Conservation (phyloP, 805 yeast species). For the Sugiyamaella smithiae region DNA sequence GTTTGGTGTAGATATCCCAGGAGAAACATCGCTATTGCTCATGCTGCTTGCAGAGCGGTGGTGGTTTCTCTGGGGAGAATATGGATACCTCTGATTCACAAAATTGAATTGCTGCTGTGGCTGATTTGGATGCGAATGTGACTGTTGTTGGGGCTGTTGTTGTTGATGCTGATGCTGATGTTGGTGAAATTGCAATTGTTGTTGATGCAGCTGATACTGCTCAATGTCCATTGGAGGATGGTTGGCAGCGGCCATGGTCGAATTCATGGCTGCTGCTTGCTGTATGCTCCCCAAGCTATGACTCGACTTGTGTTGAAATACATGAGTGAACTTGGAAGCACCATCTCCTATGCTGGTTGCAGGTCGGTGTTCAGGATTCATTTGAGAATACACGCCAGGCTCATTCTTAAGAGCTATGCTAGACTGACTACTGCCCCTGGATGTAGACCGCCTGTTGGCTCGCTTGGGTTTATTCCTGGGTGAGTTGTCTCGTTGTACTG, state of each 20-base stretch:
- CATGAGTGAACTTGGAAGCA: background rate
- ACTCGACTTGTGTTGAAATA: background rate
- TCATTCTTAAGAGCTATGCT: constrained; percentile 2
- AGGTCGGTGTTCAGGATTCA: background rate
- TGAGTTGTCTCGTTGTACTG: background rate
- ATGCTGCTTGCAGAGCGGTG: constrained; percentile 6
- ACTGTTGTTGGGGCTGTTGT: constrained; percentile 89
- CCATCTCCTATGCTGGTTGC: constrained; percentile 3
- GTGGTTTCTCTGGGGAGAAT: constrained; percentile 1
- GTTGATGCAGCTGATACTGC: constrained; percentile 4
- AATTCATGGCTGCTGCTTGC: background rate
- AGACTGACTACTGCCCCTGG: background rate
- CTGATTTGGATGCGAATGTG: constrained; percentile 26
- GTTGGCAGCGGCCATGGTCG: background rate
- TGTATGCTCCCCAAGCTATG: constrained; percentile 3
- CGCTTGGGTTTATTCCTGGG: background rate
- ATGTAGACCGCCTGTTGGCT: background rate
- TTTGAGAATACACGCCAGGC: background rate
- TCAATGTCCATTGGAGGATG: background rate
- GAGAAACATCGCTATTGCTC: constrained; percentile 1
- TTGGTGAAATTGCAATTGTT: background rate
- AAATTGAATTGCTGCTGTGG: constrained; percentile 10
- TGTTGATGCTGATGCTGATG: constrained; percentile 82
- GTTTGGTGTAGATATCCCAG: background rate
- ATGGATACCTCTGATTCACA: constrained; percentile 1